Evolutionary conservation across 1,284 basidiomycete genomes (phyloP).

Genomic region (Ceratobasidium theobromae): DNA sequence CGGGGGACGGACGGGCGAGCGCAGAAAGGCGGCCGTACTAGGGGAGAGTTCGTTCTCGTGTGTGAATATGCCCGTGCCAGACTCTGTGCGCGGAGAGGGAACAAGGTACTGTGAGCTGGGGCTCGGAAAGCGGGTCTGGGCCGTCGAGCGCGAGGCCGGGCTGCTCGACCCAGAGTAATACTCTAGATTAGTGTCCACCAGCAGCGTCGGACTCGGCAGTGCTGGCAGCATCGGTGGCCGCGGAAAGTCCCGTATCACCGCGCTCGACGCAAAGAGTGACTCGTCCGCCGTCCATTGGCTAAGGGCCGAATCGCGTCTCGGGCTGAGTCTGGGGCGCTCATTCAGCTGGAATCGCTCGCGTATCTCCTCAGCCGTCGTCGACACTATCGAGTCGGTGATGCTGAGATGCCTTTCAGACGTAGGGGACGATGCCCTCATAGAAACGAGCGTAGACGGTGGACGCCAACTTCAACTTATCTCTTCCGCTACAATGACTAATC

Average conservation of each 20-base stretch:
- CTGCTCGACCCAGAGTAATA: not conserved
- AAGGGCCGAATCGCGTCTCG: too few species aligned
- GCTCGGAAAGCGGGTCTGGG: not conserved
- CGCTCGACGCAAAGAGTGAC: not conserved
- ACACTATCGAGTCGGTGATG: slow-evolving; percentile 21
- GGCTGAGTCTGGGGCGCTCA: not conserved
- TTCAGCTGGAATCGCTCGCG: slow-evolving; percentile 2
- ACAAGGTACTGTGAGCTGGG: slow-evolving; percentile 20
- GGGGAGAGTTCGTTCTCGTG: not conserved
- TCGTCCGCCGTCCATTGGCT: slow-evolving; percentile 27
- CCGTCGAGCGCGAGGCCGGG: too few species aligned
- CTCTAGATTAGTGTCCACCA: not conserved
- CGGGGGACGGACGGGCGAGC: not conserved
- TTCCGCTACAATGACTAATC: too few species aligned
- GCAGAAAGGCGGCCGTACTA: not conserved
- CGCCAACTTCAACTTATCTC: too few species aligned
- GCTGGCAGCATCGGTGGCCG: not conserved
- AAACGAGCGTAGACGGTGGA: too few species aligned
- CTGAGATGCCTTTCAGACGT: slow-evolving; percentile 5
- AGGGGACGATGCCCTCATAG: not conserved
- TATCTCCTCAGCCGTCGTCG: slow-evolving; percentile 15
- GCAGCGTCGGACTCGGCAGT: not conserved
- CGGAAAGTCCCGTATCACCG: slow-evolving; percentile 16
- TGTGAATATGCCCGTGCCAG: not conserved
- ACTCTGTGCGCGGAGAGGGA: not conserved